Base-by-base conservation (phyloP, 2,329 filamentous ascomycete species). In the Colletotrichum endophyticum region DNA sequence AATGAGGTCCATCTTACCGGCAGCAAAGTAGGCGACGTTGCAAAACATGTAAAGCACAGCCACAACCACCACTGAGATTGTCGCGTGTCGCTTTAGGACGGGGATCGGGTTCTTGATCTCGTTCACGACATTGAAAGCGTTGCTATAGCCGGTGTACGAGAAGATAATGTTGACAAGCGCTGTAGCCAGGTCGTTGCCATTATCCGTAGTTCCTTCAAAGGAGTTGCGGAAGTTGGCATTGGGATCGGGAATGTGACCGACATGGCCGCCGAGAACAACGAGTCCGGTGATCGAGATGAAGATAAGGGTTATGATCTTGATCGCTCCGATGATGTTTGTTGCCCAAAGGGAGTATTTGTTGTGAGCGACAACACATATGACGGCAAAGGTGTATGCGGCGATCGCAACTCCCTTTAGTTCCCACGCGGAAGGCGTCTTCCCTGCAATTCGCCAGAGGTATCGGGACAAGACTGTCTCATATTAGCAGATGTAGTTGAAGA, bases 381-480 rank as follows among this genome's bases (percentile, higher is more conserved):
- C 85, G 5, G 92, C 91, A 0, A 92, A 80, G 0, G 90, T 92
- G 79, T 94, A 94, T 0, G 88, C 90, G 2, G 91, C 92, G 27
- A 94, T 84, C 0, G 93, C 93, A 5, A 94, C 89, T 1, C 92
- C 93, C 80, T 94, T 94, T 53, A 90, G 81, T 80, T 94, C 86
- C 93, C 93, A 95, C 16, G 86, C 84, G 0, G 89, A 89, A 0
- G 91, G 89, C 0, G 82, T 83, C 1, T 85, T 82, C 0, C 87
- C 90, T 1, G 85, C 88, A 56, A 92, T 91, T 8, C 88, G 87
- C 82, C 91, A 95, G 0, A 94, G 81, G 78, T 95, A 95, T 56
- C 89, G 85, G 0, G 93, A 90, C 57, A 94, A 81, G 0, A 94
- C 92, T 88, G 69, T 57, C 49, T 4, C 2, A 8, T 22, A 13